These are phyloP conservation scores for Eimeria tenella DNA, from an alignment of 169 alveolate species.

Conservation along the genomic window DNA sequence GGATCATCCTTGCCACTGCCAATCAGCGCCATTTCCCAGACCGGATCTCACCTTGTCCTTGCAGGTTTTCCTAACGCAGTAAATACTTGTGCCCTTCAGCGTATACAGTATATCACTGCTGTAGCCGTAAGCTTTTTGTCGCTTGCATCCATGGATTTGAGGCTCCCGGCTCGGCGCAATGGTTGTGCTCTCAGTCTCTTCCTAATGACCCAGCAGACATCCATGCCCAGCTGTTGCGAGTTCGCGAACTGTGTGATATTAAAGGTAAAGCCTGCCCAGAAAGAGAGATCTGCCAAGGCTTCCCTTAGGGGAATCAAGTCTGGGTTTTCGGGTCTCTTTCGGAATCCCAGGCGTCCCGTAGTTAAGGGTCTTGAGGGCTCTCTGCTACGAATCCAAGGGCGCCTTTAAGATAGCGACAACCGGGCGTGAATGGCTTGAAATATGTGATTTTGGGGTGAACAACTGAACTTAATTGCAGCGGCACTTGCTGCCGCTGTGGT, in stretches of 20 bases:
- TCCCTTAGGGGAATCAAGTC: no score
- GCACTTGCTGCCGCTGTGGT: neutral
- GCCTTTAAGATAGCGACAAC: no score
- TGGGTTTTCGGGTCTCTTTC: no score
- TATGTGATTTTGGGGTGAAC: no score
- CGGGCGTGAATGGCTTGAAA: no score
- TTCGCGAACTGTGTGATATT: constrained; percentile 19
- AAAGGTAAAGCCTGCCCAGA: constrained; percentile 9
- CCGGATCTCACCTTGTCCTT: constrained; percentile 6
- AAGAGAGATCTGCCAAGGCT: no score
- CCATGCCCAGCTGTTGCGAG: constrained; percentile 47
- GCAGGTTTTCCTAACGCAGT: constrained; percentile 57
- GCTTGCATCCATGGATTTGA: no score
- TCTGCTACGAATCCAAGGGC: no score
- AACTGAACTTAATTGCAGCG: neutral
- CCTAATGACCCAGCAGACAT: constrained; percentile 8
- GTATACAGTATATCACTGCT: neutral
- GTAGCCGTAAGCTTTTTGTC: neutral
- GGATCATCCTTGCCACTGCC: constrained; percentile 33
- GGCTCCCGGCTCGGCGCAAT: no score
- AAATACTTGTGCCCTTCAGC: neutral
- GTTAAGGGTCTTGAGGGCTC: no score
- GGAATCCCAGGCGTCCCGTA: no score
- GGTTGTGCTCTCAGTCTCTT: neutral
- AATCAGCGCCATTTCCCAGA: neutral